These are phyloP conservation scores for Blepharisma japonicum DNA, from an alignment of 73 alveolate species.

Conservation along the genomic window DNA sequence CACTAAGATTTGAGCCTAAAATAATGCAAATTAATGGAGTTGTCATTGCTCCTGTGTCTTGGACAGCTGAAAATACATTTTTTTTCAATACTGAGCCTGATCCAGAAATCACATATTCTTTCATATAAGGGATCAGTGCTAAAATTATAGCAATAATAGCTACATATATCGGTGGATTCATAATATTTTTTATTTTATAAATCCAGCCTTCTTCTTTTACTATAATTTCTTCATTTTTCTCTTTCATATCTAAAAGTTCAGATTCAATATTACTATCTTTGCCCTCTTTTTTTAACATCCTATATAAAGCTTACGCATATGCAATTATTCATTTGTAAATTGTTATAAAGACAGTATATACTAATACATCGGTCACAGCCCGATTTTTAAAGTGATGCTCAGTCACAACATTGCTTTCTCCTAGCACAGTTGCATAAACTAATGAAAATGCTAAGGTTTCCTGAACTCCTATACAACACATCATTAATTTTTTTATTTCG, in stretches of 20 bases:
- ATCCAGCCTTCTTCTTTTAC: neutral
- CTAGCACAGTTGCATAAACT: neutral
- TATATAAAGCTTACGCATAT: neutral
- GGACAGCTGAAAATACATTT: neutral
- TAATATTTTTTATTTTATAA: neutral
- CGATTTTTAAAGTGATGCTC: neutral
- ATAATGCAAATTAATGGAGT: constrained; percentile 7
- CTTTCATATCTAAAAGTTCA: too few relatives aligned
- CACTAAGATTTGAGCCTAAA: neutral
- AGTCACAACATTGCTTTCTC: neutral
- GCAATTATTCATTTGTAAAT: neutral
- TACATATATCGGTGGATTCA: constrained; percentile 26
- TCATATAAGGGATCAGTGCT: constrained; percentile 21
- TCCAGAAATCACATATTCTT: neutral
- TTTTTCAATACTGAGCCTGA: constrained; percentile 9
- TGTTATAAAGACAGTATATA: constrained; percentile 3
- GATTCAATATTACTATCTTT: too few relatives aligned
- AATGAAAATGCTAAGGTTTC: constrained; percentile 15
- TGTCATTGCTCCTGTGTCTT: neutral
- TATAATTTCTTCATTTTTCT: too few relatives aligned
- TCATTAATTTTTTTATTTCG: neutral
- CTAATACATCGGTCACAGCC: neutral
- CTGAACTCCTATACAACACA: neutral
- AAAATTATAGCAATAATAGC: constrained; percentile 19
- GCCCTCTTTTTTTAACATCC: neutral